Evolutionary conservation across 129 eudicot species (phyloP).

Genomic region (Artemisia argyi): DNA sequence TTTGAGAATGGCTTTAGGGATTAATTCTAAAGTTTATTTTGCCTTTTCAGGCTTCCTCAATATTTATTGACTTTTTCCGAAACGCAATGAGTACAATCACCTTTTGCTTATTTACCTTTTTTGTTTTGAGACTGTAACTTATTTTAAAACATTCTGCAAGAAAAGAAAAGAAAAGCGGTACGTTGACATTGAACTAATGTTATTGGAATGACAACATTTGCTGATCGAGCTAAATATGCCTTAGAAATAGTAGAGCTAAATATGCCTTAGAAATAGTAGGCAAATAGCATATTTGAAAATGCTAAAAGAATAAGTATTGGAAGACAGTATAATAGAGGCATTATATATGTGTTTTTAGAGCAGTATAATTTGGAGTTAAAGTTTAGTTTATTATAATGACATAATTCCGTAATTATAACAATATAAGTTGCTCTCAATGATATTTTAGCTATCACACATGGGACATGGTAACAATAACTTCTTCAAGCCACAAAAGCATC

Average conservation of each 20-base stretch:
- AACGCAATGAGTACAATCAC: conserved; percentile 29
- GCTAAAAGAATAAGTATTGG: too few species aligned
- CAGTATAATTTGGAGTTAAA: not conserved
- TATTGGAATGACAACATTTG: not conserved
- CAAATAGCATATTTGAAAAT: too few species aligned
- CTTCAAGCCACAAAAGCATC: not conserved
- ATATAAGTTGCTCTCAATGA: not conserved
- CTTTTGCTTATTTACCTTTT: conserved; percentile 16
- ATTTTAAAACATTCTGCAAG: too few species aligned
- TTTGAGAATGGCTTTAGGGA: conserved; percentile 38
- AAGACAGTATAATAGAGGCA: too few species aligned
- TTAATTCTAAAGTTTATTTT: conserved; percentile 28
- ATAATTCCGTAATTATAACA: not conserved
- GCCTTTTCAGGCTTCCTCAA: conserved; percentile 21
- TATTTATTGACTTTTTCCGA: conserved; percentile 24
- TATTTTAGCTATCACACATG: not conserved
- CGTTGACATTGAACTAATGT: not conserved
- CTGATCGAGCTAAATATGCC: too few species aligned
- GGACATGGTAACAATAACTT: not conserved
- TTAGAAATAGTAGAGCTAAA: too few species aligned
- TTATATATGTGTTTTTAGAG: too few species aligned
- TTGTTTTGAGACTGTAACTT: too few species aligned
- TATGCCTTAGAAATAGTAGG: too few species aligned
- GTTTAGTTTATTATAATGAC: not conserved
- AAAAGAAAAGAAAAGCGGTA: too few species aligned